Evolutionary conservation across 148 eudicot species (phyloP).

Genomic region (Linanthus parryae): DNA sequence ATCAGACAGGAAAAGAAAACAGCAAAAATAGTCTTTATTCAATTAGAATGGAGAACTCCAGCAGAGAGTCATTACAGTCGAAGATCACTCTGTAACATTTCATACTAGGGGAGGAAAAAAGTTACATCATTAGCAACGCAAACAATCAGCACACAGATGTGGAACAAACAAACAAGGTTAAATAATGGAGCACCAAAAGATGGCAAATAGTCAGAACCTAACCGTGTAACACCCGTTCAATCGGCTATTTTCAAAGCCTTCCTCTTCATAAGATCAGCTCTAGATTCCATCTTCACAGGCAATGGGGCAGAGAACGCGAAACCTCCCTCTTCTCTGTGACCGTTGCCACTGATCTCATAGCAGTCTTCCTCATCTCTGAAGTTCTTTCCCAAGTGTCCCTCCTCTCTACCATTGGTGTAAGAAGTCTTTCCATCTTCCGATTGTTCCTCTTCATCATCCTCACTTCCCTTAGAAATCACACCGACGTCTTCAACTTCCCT

Average conservation of each 20-base stretch:
- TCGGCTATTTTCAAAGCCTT: slow-evolving; percentile 25
- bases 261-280: slow-evolving; percentile 30
- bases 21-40: no score
- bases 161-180: no score
- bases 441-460: slow-evolving; percentile 35
- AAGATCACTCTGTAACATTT: no score
- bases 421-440: slow-evolving; percentile 33
- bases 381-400: slow-evolving; percentile 18
- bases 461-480: slow-evolving; percentile 24
- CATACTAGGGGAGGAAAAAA: no score
- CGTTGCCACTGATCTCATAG: slow-evolving; percentile 12
- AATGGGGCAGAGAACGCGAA: slow-evolving; percentile 43
- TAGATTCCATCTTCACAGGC: slow-evolving; percentile 51
- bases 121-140: no score
- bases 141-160: no score
- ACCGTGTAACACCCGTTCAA: slow-evolving; percentile 1
- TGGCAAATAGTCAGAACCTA: no score
- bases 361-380: slow-evolving; percentile 12
- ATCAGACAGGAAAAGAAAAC: no score
- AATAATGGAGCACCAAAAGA: no score
- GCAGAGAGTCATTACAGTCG: no score
- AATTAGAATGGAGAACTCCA: no score
- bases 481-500: slow-evolving; percentile 39
- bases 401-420: slow-evolving; percentile 31
- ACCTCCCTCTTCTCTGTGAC: slow-evolving; percentile 24